phyloP scores from a whole-genome alignment of 768 basidiomycete genomes.

The Tremella fuciformis region DNA sequence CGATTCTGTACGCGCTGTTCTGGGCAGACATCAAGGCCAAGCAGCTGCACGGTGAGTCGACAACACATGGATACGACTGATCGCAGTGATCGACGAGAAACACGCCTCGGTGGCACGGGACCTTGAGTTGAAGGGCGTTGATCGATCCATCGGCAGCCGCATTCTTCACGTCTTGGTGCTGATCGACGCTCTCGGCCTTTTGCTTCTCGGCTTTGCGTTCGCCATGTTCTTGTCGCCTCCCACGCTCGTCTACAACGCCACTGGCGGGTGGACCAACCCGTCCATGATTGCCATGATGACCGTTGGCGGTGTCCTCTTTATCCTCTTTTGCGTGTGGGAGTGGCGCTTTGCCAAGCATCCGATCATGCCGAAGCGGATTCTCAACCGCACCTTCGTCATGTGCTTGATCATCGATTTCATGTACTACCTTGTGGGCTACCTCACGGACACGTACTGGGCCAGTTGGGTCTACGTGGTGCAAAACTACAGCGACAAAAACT shows the following conservation, averaged over 20 bases:
- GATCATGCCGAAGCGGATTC: constrained; percentile 51
- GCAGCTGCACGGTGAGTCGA: constrained; percentile 32
- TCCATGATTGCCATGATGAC: constrained; percentile 56
- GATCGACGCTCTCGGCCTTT: constrained; percentile 34
- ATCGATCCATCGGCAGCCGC: background rate
- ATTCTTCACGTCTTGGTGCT: constrained; percentile 10
- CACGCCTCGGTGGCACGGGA: background rate
- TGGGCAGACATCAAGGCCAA: constrained; percentile 29
- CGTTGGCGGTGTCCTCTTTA: constrained; percentile 56
- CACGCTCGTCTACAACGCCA: constrained; percentile 26
- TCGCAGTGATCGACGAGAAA: background rate
- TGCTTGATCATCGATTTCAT: constrained; percentile 38
- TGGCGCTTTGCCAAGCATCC: constrained; percentile 50
- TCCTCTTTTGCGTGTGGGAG: constrained; percentile 51
- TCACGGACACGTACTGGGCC: constrained; percentile 26
- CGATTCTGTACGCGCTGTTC: constrained; percentile 33
- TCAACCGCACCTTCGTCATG: constrained; percentile 52
- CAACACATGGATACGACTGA: constrained; percentile 8
- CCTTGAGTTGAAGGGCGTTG: constrained; percentile 2
- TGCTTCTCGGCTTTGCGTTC: constrained; percentile 31
- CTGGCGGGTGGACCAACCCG: constrained; percentile 26
- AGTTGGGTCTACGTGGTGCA: constrained; percentile 50
- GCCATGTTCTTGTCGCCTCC: constrained; percentile 29
- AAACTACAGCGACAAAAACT: constrained; percentile 36
- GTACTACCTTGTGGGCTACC: constrained; percentile 39